Evolutionary conservation across 2,329 filamentous ascomycete genomes (phyloP), one percentile per base, ranked within the genome.

Genomic region (Didymella exigua): DNA sequence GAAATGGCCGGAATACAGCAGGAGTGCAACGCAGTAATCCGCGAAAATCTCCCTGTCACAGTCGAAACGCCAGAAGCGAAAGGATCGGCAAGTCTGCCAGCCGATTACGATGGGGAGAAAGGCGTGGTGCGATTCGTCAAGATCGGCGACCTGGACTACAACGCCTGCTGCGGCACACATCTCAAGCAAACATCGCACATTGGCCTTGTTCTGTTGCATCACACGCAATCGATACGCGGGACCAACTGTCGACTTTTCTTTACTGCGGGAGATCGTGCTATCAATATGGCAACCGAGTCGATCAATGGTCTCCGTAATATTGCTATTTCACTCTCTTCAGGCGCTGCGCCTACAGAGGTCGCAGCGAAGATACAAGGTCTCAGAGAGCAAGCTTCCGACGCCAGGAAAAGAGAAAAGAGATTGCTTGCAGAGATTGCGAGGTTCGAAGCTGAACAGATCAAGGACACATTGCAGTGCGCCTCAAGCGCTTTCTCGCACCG

Each of bases 81-180:
- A 11, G 61, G 61, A 11, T 65, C 65, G 19, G 57, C 64, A 16
- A 72, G 63, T 27, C 44, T 73, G 37, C 70, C 69, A 11, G 60
- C 58, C 8, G 69, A 72, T 47, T 73, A 73, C 33, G 69, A 72
- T 34, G 58, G 53, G 47, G 69, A 71, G 41, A 71, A 67, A 29
- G 70, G 70, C 5, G 61, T 71, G 10, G 66, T 73, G 14, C 43
- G 70, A 4, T 72, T 71, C 34, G 69, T 73, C 50, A 67, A 63
- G 42, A 73, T 73, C 18, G 70, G 70, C 0, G 61, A 71, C 24
- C 50, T 73, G 41, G 70, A 73, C 23, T 70, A 68, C 48, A 73
- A 73, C 38, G 67, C 70, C 6, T 73, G 70, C 50, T 73, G 70
- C 33, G 70, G 69, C 4, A 73, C 70, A 13, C 70, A 73, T 57